Percentiles rank a stretch among this genome's conserved stretches.
Conservation (phyloP, 345 rosid species). For the Reutealis trisperma region DNA sequence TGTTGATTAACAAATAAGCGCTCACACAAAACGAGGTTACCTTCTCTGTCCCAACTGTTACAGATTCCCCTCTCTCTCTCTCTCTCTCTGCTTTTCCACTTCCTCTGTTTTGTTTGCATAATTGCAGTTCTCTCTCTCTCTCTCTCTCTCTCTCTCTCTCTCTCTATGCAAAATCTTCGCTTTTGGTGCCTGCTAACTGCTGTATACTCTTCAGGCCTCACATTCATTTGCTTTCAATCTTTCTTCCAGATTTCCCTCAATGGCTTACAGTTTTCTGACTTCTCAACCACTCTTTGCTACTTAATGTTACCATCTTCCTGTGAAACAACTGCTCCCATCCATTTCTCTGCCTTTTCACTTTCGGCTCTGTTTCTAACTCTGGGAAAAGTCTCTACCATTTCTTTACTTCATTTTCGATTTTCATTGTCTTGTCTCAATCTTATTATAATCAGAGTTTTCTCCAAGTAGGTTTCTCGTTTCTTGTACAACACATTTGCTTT, state of each 20-base stretch:
- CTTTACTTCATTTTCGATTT: constrained; percentile 3
- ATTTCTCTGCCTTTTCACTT: neutral
- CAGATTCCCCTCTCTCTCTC: constrained; percentile 23
- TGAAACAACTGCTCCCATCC: constrained; percentile 8
- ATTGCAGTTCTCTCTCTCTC: neutral
- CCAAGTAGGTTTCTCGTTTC: constrained; percentile 1
- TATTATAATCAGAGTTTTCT: neutral
- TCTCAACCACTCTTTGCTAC: constrained; percentile 2
- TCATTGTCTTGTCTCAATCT: constrained; percentile 5
- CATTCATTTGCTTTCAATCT: constrained; percentile 7
- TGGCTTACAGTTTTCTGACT: constrained; percentile 16
- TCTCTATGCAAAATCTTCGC: neutral
- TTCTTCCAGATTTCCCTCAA: constrained; percentile 12
- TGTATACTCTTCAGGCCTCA: neutral
- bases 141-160: constrained; percentile 2
- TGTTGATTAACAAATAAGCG: neutral
- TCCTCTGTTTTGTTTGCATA: constrained; percentile 5
- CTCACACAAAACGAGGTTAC: constrained; percentile 41
- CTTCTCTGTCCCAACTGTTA: constrained; percentile 18
- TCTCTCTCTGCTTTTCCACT: neutral
- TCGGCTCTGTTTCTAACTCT: neutral
- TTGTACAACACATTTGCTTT: neutral
- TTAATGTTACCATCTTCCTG: neutral
- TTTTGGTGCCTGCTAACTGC: neutral
- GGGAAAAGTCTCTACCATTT: neutral